Conservation (phyloP, 2,329 filamentous ascomycete species). For the Furcasterigmium sp. region DNA sequence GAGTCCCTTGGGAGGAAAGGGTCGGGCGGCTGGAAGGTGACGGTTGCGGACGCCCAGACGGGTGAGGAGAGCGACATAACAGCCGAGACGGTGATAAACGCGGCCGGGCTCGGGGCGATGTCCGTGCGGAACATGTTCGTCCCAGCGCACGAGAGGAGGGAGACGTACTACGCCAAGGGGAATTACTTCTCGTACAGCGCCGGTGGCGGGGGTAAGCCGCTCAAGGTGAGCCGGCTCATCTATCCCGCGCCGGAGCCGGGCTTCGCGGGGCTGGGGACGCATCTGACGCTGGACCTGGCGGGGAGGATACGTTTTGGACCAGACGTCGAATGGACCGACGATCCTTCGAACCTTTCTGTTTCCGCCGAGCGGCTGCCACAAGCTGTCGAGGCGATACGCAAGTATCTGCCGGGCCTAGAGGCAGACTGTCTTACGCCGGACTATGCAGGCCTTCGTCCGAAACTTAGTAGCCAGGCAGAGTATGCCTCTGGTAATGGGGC, state of each 20-base stretch:
- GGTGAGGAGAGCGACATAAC: conserved; percentile 57
- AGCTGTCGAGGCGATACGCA: conserved; percentile 69
- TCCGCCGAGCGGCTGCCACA: conserved; percentile 56
- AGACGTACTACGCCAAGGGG: conserved; percentile 82
- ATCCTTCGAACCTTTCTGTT: conserved; percentile 63
- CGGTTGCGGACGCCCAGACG: conserved; percentile 38
- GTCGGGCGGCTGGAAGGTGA: conserved; percentile 63
- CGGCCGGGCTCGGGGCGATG: conserved; percentile 75
- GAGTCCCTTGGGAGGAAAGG: conserved; percentile 43
- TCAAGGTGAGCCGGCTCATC: conserved; percentile 65
- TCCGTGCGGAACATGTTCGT: conserved; percentile 78
- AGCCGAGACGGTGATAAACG: conserved; percentile 74
- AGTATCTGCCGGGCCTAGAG: conserved; percentile 74
- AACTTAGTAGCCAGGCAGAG: conserved; percentile 58
- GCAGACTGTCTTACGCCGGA: conserved; percentile 63
- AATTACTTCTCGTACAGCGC: conserved; percentile 87
- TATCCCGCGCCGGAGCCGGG: conserved; percentile 85
- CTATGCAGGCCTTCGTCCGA: conserved; percentile 89
- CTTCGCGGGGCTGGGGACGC: conserved; percentile 80
- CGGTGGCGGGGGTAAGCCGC: conserved; percentile 25
- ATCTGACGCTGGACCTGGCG: conserved; percentile 83
- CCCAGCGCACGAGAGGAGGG: conserved; percentile 46
- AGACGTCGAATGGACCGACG: conserved; percentile 87
- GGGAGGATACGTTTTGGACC: conserved; percentile 88
- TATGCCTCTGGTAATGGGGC: conserved; percentile 64